A percentile compares a stretch with the other conserved stretches of the same genome.
phyloP scores from a whole-genome alignment of 2,329 filamentous ascomycete species.

The Colletotrichum tanaceti region DNA sequence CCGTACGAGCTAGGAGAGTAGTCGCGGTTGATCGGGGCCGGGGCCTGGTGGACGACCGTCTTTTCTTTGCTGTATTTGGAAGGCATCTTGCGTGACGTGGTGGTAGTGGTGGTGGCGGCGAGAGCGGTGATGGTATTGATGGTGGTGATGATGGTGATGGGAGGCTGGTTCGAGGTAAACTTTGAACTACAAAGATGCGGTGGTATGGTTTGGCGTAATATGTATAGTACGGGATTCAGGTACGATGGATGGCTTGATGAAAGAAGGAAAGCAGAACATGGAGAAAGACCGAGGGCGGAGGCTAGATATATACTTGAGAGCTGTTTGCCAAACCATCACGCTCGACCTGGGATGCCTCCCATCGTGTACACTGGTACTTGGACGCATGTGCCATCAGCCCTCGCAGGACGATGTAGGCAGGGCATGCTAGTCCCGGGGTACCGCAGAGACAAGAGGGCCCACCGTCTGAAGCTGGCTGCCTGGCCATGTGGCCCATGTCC shows the following conservation, averaged over 20 bases:
- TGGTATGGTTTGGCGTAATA: not conserved
- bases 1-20: constrained; percentile 44
- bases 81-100: constrained; percentile 37
- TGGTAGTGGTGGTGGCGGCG: not conserved
- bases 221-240: not conserved
- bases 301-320: constrained; percentile 26
- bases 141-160: not conserved
- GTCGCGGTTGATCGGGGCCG: constrained; percentile 46
- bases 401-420: constrained; percentile 30
- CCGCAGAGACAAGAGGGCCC: constrained; percentile 5
- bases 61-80: constrained; percentile 42
- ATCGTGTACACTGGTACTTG: constrained; percentile 28
- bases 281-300: not conserved
- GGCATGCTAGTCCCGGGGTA: constrained; percentile 21
- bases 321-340: constrained; percentile 5
- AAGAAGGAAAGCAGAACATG: not conserved
- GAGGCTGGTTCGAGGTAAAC: constrained; percentile 3
- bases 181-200: not conserved
- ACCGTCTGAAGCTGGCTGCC: constrained; percentile 22
- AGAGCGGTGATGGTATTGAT: not conserved
- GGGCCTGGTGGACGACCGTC: constrained; percentile 51
- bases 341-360: constrained; percentile 23
- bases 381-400: constrained; percentile 24
- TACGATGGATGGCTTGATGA: constrained; percentile 13
- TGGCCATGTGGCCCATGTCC: constrained; percentile 22